phyloP scores from a whole-genome alignment of 768 basidiomycete species.

The Tylopilus balloui region DNA sequence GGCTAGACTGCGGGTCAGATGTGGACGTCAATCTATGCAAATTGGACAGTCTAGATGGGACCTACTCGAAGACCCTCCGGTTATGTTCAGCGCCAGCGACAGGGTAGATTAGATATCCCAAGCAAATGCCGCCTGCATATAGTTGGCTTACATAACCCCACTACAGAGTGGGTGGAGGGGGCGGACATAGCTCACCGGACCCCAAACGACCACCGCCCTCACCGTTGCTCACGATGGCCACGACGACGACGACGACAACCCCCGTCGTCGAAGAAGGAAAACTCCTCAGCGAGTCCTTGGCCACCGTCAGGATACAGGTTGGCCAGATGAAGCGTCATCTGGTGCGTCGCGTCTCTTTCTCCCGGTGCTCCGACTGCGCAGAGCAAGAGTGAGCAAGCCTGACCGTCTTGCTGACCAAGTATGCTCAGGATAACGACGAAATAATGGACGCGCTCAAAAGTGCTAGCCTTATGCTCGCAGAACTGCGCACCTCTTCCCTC shows the following conservation, averaged over 20 bases:
- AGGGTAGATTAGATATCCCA: no score
- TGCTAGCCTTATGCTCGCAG: constrained; percentile 95
- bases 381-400: background rate
- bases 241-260: constrained; percentile 25
- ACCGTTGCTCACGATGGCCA: constrained; percentile 19
- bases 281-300: constrained; percentile 77
- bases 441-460: constrained; percentile 99
- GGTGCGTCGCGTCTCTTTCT: constrained; percentile 42
- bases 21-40: background rate
- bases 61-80: no score
- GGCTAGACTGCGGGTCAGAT: no score
- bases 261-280: constrained; percentile 71
- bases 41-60: no score
- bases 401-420: background rate
- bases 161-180: background rate
- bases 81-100: no score
- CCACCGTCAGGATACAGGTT: constrained; percentile 85
- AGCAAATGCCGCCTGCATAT: no score
- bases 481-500: constrained; percentile 87
- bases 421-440: constrained; percentile 78
- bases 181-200: background rate
- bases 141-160: constrained; percentile 15
- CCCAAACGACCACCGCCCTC: constrained; percentile 2
- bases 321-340: constrained; percentile 94
- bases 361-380: background rate